Evolutionary conservation across 2,329 filamentous ascomycete species (phyloP), one percentile per base, ranked within the genome.

Genomic region (Fusarium stilboides): DNA sequence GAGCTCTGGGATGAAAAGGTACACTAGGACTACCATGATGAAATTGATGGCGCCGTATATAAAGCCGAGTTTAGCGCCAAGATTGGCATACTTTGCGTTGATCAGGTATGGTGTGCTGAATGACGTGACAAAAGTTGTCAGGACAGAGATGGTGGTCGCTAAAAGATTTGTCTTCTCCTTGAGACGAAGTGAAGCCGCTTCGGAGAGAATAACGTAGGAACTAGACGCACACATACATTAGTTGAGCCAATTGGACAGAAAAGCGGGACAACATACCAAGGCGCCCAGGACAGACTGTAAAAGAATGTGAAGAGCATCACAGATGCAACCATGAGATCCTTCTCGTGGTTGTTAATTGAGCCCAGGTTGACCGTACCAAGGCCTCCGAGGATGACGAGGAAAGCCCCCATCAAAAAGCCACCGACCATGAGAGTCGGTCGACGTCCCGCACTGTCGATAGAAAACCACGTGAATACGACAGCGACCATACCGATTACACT

Each of bases 1-100:
- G 0, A 87, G 89, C 69, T 90, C 88, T 0, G 87, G 87, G 0
- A 88, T 83, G 56, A 86, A 86, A 59, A 82, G 68, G 2, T 37
- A 54, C 3, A 31, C 55, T 1, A 60, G 20, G 5, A 40, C 8
- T 4, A 46, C 36, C 17, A 19, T 37, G 3, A 19, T 22, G 1
- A 60, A 19, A 10, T 46, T 57, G 13, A 71, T 69, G 28, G 72
- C 67, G 8, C 79, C 80, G 44, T 78, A 82, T n/a, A 82, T 80
- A 46, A 80, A 82, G 4, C 80, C 79, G 1, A 81, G 74, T 39
- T 78, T 80, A 19, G 72, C 73, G 1, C 74, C 77, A 2, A 82
- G 72, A 15, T 70, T 70, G 8, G 78, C 81, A 44, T 81, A 81
- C 3, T 69, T 61, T 31, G 28, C 28, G 31, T 80, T 74, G n/a